Conservation (phyloP, 345 rosid genomes). For the Hevea brasiliensis region DNA sequence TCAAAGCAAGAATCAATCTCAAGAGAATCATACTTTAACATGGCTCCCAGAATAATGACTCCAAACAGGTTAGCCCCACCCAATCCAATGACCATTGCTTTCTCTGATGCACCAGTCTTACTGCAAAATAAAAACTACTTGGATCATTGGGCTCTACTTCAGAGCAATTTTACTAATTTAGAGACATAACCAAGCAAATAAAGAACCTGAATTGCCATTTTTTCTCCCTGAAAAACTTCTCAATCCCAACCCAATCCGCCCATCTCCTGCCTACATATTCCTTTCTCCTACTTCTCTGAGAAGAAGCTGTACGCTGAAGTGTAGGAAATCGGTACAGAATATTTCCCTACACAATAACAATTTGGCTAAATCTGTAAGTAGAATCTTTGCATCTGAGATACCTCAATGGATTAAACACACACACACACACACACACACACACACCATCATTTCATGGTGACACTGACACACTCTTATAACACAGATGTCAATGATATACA, state of each 20-base stretch:
- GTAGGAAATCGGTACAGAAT: slow-evolving; percentile 89
- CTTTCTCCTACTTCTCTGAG: slow-evolving; percentile 67
- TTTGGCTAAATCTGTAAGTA: background rate
- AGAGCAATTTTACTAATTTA: slow-evolving; percentile 2
- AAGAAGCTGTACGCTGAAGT: slow-evolving; percentile 88
- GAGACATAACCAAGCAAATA: slow-evolving; percentile 16
- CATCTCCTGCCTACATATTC: slow-evolving; percentile 80
- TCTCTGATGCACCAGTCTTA: slow-evolving; percentile 67
- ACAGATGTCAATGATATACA: slow-evolving; percentile 1
- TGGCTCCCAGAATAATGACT: slow-evolving; percentile 72
- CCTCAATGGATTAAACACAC: background rate
- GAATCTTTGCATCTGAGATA: background rate
- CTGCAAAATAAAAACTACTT: slow-evolving; percentile 43
- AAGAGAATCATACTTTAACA: slow-evolving; percentile 64
- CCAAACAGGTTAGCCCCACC: slow-evolving; percentile 92
- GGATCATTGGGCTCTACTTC: slow-evolving; percentile 22
- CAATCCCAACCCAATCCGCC: slow-evolving; percentile 73
- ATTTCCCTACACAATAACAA: slow-evolving; percentile 58
- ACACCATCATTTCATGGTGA: background rate
- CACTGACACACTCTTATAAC: background rate
- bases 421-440: too few relatives aligned
- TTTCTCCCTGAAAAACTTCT: slow-evolving; percentile 73
- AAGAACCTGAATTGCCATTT: slow-evolving; percentile 87
- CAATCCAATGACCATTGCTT: slow-evolving; percentile 82
- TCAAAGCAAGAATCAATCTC: slow-evolving; percentile 8